Base-by-base conservation (phyloP, 176 grass and related monocot genomes). In the bread wheat (Triticum aestivum) region DNA sequence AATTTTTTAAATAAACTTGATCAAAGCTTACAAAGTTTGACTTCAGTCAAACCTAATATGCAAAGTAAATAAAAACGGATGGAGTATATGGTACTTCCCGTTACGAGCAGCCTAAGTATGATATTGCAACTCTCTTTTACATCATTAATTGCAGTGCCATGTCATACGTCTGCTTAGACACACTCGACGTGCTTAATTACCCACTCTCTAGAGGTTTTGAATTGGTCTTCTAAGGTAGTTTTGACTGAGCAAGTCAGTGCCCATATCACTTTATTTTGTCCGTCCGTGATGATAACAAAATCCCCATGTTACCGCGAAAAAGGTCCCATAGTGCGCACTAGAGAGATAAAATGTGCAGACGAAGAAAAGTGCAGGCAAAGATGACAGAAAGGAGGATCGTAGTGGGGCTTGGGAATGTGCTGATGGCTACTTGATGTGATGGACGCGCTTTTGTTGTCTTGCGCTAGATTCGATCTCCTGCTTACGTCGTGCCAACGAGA, bases 341-440 rank as follows among this genome's bases (percentile, higher is more conserved):
- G 24, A 23, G 42, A 38, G 27, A 82, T 58, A 69, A 80, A 51
- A 80, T 54, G 44, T 52, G 56, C 44, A 59, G 73, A 67, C 80
- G n/a, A 56, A 84, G 58, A 65, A 64, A 59, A 85, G 77, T 61
- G 69, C 54, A 8, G 24, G 18, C 24, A 45, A 80, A 68, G 26
- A 85, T 68, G 88, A 68, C 59, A 61, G 56, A 75, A 89, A 68
- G 12, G 33, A 79, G 21, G 18, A 67, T 80, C 82, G 4, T 74
- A 80, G 87, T 85, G 87, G 82, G 70, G 62, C 23, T 27, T 56
- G 26, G 59, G 82, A 84, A 89, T 89, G 87, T 73, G 41, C 33
- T 13, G 63, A 65, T 73, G 23, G 30, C 2, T 12, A 30, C 49
- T 51, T 65, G 39, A 79, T 52, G 26, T 20, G 69, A 66, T 68